Conservation (phyloP, 805 yeast species). For the Kurtzmaniella cleridarum region DNA sequence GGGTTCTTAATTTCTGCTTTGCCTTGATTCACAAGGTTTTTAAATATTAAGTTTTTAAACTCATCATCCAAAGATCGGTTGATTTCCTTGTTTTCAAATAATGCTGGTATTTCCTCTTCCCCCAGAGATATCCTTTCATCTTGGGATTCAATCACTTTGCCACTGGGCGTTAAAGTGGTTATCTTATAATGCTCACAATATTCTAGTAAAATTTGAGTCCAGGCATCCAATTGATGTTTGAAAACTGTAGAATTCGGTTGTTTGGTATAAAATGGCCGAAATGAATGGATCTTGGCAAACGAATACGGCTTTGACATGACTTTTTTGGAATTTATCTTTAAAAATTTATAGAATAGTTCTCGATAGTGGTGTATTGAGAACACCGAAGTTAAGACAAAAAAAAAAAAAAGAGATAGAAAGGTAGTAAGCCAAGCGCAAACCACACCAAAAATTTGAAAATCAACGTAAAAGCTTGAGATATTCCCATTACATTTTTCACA, state of each 20-base stretch:
- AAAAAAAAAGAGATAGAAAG: background rate
- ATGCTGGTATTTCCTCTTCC: slow-evolving; percentile 17
- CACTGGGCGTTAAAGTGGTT: slow-evolving; percentile 22
- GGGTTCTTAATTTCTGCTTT: slow-evolving; percentile 52
- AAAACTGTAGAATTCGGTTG: slow-evolving; percentile 82
- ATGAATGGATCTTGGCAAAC: slow-evolving; percentile 44
- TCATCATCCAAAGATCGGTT: slow-evolving; percentile 51
- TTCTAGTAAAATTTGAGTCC: slow-evolving; percentile 61
- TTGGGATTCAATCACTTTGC: slow-evolving; percentile 26
- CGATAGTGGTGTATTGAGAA: background rate
- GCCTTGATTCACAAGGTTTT: slow-evolving; percentile 47
- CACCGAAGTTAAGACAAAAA: too few species aligned
- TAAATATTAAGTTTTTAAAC: slow-evolving; percentile 51
- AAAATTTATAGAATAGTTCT: background rate
- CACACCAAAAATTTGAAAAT: background rate
- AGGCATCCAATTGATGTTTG: slow-evolving; percentile 69
- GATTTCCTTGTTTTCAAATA: slow-evolving; percentile 50
- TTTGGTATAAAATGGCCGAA: slow-evolving; percentile 88
- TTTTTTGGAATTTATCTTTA: background rate
- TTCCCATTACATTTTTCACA: too few species aligned
- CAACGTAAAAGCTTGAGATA: too few species aligned
- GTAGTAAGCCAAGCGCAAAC: background rate
- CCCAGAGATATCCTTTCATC: slow-evolving; percentile 10
- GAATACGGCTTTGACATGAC: slow-evolving; percentile 13
- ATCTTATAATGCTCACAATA: slow-evolving; percentile 54